Evolutionary conservation across 176 grass and related monocot species (phyloP).

Genomic region (Bolboschoenus planiculmis): DNA sequence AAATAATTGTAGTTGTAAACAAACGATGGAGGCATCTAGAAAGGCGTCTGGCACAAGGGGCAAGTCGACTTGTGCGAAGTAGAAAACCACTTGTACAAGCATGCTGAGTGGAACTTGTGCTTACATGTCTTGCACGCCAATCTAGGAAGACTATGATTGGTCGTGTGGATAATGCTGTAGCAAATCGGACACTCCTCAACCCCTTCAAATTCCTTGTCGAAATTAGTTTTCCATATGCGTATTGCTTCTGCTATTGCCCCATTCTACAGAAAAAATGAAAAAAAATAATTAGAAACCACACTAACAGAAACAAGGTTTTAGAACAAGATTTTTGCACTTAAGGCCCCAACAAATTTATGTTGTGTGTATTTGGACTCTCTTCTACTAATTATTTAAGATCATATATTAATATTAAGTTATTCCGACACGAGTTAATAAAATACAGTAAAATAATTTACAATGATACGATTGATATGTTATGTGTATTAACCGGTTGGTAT

Average conservation of each 20-base stretch:
- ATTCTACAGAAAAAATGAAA: slow-evolving; percentile 34
- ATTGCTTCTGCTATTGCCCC: slow-evolving; percentile 89
- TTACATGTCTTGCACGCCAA: slow-evolving; percentile 93
- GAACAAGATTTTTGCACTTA: no score
- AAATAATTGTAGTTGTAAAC: neutral
- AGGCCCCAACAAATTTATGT: neutral
- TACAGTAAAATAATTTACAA: neutral
- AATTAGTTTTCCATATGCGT: slow-evolving; percentile 77
- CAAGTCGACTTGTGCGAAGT: slow-evolving; percentile 97
- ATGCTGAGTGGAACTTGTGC: slow-evolving; percentile 92
- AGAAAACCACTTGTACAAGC: slow-evolving; percentile 98
- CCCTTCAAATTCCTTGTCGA: slow-evolving; percentile 91
- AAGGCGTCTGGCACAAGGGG: slow-evolving; percentile 87
- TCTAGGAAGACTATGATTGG: slow-evolving; percentile 77
- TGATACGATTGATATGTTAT: neutral
- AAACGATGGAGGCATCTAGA: slow-evolving; percentile 33
- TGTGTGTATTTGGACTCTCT: neutral
- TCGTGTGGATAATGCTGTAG: slow-evolving; percentile 88
- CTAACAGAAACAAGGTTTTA: neutral
- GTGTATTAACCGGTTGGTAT: neutral
- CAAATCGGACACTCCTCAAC: slow-evolving; percentile 97
- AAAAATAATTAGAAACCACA: neutral
- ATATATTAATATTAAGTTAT: neutral
- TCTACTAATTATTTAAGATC: neutral
- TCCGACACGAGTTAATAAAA: neutral